These are phyloP conservation scores for Glarea lozoyensis DNA, from an alignment of 495 filamentous ascomycete species.

Conservation along the genomic window DNA sequence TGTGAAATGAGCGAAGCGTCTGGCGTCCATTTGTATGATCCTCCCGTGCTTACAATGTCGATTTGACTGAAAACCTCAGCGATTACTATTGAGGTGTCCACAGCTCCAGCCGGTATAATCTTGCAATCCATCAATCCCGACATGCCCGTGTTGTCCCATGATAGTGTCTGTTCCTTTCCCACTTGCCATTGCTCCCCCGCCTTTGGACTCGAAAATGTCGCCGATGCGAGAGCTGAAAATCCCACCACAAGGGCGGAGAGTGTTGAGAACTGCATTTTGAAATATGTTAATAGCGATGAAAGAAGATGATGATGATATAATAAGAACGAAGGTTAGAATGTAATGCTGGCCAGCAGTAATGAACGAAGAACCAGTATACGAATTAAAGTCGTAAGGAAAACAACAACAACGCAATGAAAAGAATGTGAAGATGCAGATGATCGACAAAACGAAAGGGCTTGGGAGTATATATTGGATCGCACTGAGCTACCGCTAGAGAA, in stretches of 20 bases:
- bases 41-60: not conserved
- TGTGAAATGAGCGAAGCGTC: not conserved
- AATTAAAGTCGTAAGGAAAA: not conserved
- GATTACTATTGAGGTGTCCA: not conserved
- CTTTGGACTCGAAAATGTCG: not conserved
- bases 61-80: not conserved
- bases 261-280: constrained; percentile 13
- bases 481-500: not conserved
- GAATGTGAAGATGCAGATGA: not conserved
- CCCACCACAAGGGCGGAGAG: not conserved
- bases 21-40: constrained; percentile 1
- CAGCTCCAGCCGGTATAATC: not conserved
- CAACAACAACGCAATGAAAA: not conserved
- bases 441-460: not conserved
- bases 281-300: not conserved
- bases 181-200: not conserved
- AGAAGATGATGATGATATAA: not conserved
- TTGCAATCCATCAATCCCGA: not conserved
- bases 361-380: constrained; percentile 7
- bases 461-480: not conserved
- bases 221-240: not conserved
- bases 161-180: not conserved
- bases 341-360: constrained; percentile 11
- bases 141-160: not conserved
- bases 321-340: constrained; percentile 1